A percentile compares a stretch with the other conserved stretches of the same genome.
Conservation (phyloP, 1,284 basidiomycete species). For the Cutaneotrichosporon dermatis region DNA sequence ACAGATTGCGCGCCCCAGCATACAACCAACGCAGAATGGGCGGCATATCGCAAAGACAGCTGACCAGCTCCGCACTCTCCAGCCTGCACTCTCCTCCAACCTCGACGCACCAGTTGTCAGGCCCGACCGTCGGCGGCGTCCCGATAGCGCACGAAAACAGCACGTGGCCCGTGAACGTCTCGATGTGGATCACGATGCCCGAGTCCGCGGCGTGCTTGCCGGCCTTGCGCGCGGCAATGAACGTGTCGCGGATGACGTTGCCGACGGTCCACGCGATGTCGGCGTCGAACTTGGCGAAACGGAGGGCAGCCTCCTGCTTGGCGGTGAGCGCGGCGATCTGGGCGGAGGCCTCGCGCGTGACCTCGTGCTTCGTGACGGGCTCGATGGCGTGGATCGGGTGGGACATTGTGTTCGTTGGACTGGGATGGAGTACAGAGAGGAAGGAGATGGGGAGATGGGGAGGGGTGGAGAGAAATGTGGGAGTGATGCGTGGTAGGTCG, state of each 20-base stretch:
- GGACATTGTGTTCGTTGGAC: neutral
- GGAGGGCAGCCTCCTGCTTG: slow-evolving; percentile 20
- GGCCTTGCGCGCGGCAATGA: slow-evolving; percentile 18
- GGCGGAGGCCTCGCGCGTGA: neutral
- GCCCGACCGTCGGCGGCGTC: slow-evolving; percentile 28
- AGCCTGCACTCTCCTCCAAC: neutral
- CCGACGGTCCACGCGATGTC: slow-evolving; percentile 35
- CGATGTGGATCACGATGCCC: slow-evolving; percentile 43
- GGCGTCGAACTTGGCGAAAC: slow-evolving; percentile 26
- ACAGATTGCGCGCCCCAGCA: no score
- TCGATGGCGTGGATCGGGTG: neutral
- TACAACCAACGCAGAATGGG: no score
- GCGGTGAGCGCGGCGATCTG: slow-evolving; percentile 15
- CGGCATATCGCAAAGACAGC: no score
- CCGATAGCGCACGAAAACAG: slow-evolving; percentile 43
- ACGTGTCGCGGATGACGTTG: slow-evolving; percentile 25
- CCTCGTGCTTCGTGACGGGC: neutral
- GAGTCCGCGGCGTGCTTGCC: slow-evolving; percentile 9
- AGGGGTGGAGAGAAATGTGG: no score
- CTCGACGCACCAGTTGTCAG: slow-evolving; percentile 37
- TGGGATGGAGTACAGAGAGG: neutral
- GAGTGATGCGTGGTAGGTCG: no score
- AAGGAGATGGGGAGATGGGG: no score
- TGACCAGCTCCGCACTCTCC: no score
- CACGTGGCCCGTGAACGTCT: slow-evolving; percentile 38